These are phyloP conservation scores for Coniosporium uncinatum DNA, from an alignment of 2,329 filamentous ascomycete genomes.

Conservation along the genomic window DNA sequence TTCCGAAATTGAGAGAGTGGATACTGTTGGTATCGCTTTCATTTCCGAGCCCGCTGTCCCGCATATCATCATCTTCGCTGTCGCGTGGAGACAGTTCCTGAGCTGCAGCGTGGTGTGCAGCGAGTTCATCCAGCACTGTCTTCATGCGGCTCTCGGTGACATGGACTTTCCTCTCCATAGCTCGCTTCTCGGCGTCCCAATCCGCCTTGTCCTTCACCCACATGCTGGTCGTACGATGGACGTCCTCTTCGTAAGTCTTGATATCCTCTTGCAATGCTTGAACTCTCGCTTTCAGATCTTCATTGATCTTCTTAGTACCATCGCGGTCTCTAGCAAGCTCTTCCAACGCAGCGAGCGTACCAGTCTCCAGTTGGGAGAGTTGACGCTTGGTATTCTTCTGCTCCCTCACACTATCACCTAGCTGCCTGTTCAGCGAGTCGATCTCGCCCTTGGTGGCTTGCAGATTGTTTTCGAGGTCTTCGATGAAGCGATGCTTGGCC, in stretches of 20 bases:
- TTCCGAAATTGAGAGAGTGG: conserved; percentile 55
- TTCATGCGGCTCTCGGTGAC: conserved; percentile 87
- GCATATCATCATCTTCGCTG: conserved; percentile 56
- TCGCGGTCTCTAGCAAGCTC: conserved; percentile 85
- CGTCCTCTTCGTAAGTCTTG: conserved; percentile 77
- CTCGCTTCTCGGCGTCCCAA: conserved; percentile 82
- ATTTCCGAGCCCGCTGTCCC: conserved; percentile 49
- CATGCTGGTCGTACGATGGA: conserved; percentile 67
- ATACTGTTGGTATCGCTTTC: conserved; percentile 68
- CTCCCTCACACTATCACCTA: conserved; percentile 67
- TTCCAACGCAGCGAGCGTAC: conserved; percentile 78
- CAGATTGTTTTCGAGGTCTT: conserved; percentile 72
- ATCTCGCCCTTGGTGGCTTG: conserved; percentile 69
- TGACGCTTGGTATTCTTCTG: conserved; percentile 78
- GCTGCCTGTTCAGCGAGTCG: conserved; percentile 58
- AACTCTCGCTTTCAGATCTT: conserved; percentile 71
- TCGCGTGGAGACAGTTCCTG: conserved; percentile 30
- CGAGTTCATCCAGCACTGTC: conserved; percentile 79
- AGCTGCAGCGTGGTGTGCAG: conserved; percentile 47
- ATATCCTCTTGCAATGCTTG: conserved; percentile 74
- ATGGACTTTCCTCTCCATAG: conserved; percentile 79
- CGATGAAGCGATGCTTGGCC: conserved; percentile 81
- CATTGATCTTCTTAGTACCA: conserved; percentile 65
- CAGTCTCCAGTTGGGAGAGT: conserved; percentile 80
- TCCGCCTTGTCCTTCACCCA: conserved; percentile 81